phyloP scores from a whole-genome alignment of 2,329 filamentous ascomycete species.

The Grosmannia clavigera region DNA sequence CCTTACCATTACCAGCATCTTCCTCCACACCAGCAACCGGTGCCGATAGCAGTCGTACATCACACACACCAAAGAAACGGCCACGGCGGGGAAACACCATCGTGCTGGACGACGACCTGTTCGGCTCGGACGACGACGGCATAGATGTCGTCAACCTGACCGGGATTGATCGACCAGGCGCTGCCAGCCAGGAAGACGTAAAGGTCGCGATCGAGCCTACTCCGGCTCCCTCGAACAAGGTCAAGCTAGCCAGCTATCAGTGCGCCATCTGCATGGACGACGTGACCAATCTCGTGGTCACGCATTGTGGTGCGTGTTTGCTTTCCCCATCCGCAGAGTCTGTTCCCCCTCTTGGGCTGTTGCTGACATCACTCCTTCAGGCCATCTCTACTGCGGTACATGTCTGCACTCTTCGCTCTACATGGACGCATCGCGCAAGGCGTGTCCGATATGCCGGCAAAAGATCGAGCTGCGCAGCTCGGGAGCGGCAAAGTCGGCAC shows the following conservation, averaged over 20 bases:
- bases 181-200: background rate
- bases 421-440: constrained; percentile 41
- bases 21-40: background rate
- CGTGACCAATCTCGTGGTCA: constrained; percentile 44
- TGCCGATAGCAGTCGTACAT: background rate
- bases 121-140: constrained; percentile 10
- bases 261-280: constrained; percentile 59
- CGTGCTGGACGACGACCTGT: constrained; percentile 4
- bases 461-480: constrained; percentile 32
- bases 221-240: constrained; percentile 27
- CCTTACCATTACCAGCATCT: background rate
- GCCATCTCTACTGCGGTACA: constrained; percentile 51
- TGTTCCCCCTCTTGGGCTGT: background rate
- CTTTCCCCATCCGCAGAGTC: background rate
- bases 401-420: constrained; percentile 50
- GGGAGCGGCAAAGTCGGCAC: constrained; percentile 28
- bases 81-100: background rate
- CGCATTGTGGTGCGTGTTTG: constrained; percentile 49
- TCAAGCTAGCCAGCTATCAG: constrained; percentile 45
- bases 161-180: constrained; percentile 6
- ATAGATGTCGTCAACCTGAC: constrained; percentile 26
- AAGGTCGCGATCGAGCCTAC: constrained; percentile 20
- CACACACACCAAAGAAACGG: background rate
- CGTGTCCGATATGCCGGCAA: constrained; percentile 52
- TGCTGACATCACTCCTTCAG: constrained; percentile 22